Evolutionary conservation across 2,329 filamentous ascomycete species (phyloP), one percentile per base, ranked within the genome.

Genomic region (Sporothrix luriei): DNA sequence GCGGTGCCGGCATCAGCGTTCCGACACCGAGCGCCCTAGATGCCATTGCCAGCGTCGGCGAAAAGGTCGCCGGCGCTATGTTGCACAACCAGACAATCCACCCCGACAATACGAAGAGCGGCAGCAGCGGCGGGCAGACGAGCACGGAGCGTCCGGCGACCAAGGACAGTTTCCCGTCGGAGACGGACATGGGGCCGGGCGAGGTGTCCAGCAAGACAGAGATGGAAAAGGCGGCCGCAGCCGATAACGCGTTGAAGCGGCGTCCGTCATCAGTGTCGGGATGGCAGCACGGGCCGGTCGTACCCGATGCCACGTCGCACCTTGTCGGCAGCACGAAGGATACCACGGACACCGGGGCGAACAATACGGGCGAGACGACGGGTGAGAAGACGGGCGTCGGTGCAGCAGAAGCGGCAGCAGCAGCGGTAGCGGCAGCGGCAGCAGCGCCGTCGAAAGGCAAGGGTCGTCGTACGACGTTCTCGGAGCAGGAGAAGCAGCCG

Each of bases 391-490:
- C 40, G 6, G 55, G 55, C 10, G 13, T 55, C 26, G 52, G 52
- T 9, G 52, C 52, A 6, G 26, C 52, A 11, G 14, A 13, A 3
- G 9, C 10, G 19, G 26, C 49, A 19, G 19, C 1, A 9, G 21
- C 49, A 52, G n/a, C 21, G 11, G 29, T 6, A 33, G 29, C 29
- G 9, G 33, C 33, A 9, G 33, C 33, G 9, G 33, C 33, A 33
- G 33, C 33, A 33, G 33, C 33, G 10, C 19, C 54, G 16, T 29
- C 19, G 71, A 69, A 68, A 43, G 54, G 48, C 14, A 69, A 66
- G 68, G 46, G 67, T 33, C 82, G 86, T 33, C 84, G 84, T 68
- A 81, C 87, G 2, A 88, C 86, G 0, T 88, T 89, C 74, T 86
- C 84, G 24, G 80, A 81, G 4, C 77, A 81, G 3, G 84, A 87